Evolutionary conservation across 2,329 filamentous ascomycete genomes (phyloP).

Genomic region (Trichoderma pleuroti): DNA sequence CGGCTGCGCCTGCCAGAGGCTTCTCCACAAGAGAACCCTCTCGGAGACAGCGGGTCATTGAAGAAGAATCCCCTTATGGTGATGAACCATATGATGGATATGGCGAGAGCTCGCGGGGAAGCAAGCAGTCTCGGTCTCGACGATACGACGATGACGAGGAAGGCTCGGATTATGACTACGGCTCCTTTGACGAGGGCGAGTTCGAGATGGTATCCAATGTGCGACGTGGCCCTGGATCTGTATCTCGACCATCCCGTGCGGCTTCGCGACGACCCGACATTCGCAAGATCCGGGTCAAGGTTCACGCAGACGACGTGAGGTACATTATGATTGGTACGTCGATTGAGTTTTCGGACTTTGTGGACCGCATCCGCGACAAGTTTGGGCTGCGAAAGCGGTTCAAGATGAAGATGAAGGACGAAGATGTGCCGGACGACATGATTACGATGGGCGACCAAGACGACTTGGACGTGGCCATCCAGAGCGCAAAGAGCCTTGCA

Average conservation of each 20-base stretch:
- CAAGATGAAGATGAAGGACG: constrained; percentile 85
- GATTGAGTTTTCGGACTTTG: constrained; percentile 73
- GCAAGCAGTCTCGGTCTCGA: constrained; percentile 35
- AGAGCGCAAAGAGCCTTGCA: constrained; percentile 63
- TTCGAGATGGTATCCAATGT: constrained; percentile 72
- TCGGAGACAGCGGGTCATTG: constrained; percentile 31
- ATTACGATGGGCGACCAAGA: constrained; percentile 97
- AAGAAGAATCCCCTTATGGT: constrained; percentile 60
- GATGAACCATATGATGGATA: constrained; percentile 70
- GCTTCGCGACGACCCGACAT: constrained; percentile 62
- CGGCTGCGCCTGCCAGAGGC: constrained; percentile 38
- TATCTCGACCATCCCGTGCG: constrained; percentile 49
- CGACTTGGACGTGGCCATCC: constrained; percentile 84
- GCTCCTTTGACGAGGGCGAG: constrained; percentile 69
- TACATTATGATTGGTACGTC: constrained; percentile 81
- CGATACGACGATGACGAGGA: constrained; percentile 75
- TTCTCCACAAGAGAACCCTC: constrained; percentile 38
- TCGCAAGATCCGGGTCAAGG: constrained; percentile 82
- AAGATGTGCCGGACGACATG: constrained; percentile 77
- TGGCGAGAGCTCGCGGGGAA: constrained; percentile 39
- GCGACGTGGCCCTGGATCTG: constrained; percentile 43
- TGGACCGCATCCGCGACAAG: constrained; percentile 78
- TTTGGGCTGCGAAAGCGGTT: constrained; percentile 74
- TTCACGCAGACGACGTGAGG: constrained; percentile 84
- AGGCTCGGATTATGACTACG: constrained; percentile 68